Percentiles rank a stretch among this genome's conserved stretches.
Conservation (phyloP, 164 flowering plant genomes). For the Buxus sempervirens region DNA sequence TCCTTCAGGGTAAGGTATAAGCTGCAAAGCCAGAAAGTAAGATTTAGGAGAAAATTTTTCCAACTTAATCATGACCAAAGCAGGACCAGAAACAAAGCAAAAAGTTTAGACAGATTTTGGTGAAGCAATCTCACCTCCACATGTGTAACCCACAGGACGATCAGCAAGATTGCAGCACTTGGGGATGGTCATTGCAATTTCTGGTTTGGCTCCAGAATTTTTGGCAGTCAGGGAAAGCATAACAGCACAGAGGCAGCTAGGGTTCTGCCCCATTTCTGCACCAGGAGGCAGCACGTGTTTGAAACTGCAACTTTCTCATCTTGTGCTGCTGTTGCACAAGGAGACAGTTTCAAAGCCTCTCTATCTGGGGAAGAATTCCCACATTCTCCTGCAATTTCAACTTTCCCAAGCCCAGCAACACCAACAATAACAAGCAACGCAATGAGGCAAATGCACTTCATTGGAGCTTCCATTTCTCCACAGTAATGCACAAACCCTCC, state of each 20-base stretch:
- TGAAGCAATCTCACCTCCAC: constrained; percentile 46
- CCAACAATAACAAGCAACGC: constrained; percentile 24
- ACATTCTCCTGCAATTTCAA: constrained; percentile 46
- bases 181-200: constrained; percentile 62
- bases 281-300: constrained; percentile 34
- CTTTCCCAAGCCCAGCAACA: constrained; percentile 21
- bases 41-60: neutral
- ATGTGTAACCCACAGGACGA: constrained; percentile 73
- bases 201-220: constrained; percentile 48
- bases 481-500: constrained; percentile 13
- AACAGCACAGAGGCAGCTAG: constrained; percentile 68
- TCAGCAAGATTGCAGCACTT: constrained; percentile 69
- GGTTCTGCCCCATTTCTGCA: constrained; percentile 54
- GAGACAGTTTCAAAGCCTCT: constrained; percentile 50
- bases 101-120: no score
- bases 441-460: constrained; percentile 29
- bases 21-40: constrained; percentile 35
- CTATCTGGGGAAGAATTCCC: constrained; percentile 36
- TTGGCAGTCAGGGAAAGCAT: constrained; percentile 68
- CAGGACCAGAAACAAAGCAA: no score
- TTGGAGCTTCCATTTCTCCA: constrained; percentile 29
- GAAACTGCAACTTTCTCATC: constrained; percentile 34
- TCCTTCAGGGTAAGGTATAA: constrained; percentile 47
- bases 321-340: constrained; percentile 49
- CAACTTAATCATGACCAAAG: no score